Evolutionary conservation across 176 grass and related monocot species (phyloP), one percentile per base, ranked within the genome.

Genomic region (Coix lacrymajobi): DNA sequence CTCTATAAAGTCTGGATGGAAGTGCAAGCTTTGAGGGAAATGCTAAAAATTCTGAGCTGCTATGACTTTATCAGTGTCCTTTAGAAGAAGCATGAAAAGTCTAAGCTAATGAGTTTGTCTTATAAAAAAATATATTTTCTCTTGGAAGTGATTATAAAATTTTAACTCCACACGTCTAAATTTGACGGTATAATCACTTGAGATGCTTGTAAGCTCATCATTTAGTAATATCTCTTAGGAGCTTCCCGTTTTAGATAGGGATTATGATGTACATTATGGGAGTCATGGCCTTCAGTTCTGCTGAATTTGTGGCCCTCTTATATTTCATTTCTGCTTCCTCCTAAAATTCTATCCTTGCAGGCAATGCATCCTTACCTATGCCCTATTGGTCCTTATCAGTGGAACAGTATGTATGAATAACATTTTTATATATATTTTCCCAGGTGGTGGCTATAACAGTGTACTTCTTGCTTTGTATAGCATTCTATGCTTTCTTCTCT

Each of bases 361-460:
- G 38, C 68, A 44, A 19, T 60, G 6, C 8, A 54, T 60, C 32
- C 2, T 79, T 71, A 60, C 15, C n/a, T 79, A 79, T 57, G 22
- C 22, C 54, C 22, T 57, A 24, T 57, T 57, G 34, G 16, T 60
- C 52, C 19, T 39, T 82, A 49, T 48, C 31, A 40, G 73, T 20
- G 15, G 22, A 57, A 57, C 3, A 24, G 16, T 56, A 56, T 69
- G 10, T 22, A 34, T 34, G 40, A 63, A 17, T 67, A 62, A 69
- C 65, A 58, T 13, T 66, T 72, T 43, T 48, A 29, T 26, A 32
- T 60, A 2, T 24, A 63, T 60, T 45, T 67, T 57, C 76, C 13
- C 90, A 99, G 96, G 93, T 99, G 85, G 88, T 99, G 74, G 96
- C 96, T 83, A 92, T 96, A 86, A 96, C 96, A 63, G 96, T 99